These are phyloP conservation scores for Salvia splendens DNA, from an alignment of 257 asterid genomes.

Conservation along the genomic window DNA sequence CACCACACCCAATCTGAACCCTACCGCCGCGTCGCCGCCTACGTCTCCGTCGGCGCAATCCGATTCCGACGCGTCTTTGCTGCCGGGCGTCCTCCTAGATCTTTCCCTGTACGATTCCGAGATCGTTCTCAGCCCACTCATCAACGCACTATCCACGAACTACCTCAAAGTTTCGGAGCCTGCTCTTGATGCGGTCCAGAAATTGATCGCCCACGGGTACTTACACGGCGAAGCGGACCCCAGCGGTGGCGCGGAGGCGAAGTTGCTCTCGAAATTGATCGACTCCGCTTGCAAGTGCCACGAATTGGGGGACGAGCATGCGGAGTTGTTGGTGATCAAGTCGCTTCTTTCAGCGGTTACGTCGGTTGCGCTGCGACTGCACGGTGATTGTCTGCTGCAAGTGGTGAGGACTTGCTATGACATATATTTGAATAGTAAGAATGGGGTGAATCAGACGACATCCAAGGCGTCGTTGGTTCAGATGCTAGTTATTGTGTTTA, in stretches of 20 bases:
- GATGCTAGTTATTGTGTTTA: conserved; percentile 91
- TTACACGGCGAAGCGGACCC: conserved; percentile 89
- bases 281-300: conserved; percentile 90
- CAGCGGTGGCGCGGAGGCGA: conserved; percentile 71
- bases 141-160: conserved; percentile 65
- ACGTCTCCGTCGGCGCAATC: conserved; percentile 55
- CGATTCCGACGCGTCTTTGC: conserved; percentile 49
- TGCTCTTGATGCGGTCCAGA: conserved; percentile 91
- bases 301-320: conserved; percentile 77
- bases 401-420: conserved; percentile 92
- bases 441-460: conserved; percentile 90
- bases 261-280: conserved; percentile 62
- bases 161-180: conserved; percentile 80
- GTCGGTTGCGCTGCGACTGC: conserved; percentile 72
- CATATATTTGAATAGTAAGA: conserved; percentile 81
- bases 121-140: conserved; percentile 71
- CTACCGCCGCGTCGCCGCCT: conserved; percentile 53
- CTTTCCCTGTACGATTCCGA: conserved; percentile 74
- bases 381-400: conserved; percentile 86
- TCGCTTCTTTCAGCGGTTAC: conserved; percentile 84
- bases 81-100: conserved; percentile 76
- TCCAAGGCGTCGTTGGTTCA: conserved; percentile 96
- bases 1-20: conserved; percentile 52
- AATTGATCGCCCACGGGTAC: conserved; percentile 80
- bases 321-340: conserved; percentile 80